These are phyloP conservation scores for Stygiomarasmius scandens DNA, from an alignment of 1,284 basidiomycete species.

Conservation along the genomic window DNA sequence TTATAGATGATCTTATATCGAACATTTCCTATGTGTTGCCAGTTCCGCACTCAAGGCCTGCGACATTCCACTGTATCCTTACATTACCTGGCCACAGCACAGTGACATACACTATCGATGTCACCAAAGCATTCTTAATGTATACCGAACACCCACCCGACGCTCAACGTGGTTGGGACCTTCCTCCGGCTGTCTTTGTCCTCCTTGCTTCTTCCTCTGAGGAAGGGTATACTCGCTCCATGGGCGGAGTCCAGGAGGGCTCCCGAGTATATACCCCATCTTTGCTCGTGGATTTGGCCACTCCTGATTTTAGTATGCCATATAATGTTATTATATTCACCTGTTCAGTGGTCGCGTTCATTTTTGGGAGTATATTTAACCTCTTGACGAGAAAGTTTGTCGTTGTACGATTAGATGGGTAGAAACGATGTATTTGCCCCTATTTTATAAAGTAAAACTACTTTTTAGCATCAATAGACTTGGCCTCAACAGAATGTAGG, in stretches of 20 bases:
- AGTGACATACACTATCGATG: constrained; percentile 71
- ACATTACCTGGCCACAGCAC: constrained; percentile 69
- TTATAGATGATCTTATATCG: constrained; percentile 59
- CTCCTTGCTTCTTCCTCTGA: constrained; percentile 35
- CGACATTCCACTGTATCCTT: constrained; percentile 75
- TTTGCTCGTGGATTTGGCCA: constrained; percentile 87
- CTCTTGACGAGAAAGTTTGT: constrained; percentile 80
- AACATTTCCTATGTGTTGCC: constrained; percentile 71
- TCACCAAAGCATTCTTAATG: constrained; percentile 85
- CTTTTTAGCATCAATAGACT: not conserved
- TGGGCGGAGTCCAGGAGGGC: not conserved
- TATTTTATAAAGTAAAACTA: no score
- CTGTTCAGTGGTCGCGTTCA: constrained; percentile 87
- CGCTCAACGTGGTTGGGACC: constrained; percentile 92
- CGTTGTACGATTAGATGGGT: constrained; percentile 42
- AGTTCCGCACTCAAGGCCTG: constrained; percentile 70
- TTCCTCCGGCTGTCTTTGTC: constrained; percentile 81
- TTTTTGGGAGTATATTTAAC: constrained; percentile 94
- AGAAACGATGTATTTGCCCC: no score
- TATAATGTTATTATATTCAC: constrained; percentile 99
- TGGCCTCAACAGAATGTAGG: constrained; percentile 5
- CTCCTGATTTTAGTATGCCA: constrained; percentile 99
- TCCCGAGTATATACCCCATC: constrained; percentile 77
- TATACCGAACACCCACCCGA: constrained; percentile 97
- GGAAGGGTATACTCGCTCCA: constrained; percentile 12